Base-by-base conservation (phyloP, 2,329 filamentous ascomycete species). In the Alternaria viburni region DNA sequence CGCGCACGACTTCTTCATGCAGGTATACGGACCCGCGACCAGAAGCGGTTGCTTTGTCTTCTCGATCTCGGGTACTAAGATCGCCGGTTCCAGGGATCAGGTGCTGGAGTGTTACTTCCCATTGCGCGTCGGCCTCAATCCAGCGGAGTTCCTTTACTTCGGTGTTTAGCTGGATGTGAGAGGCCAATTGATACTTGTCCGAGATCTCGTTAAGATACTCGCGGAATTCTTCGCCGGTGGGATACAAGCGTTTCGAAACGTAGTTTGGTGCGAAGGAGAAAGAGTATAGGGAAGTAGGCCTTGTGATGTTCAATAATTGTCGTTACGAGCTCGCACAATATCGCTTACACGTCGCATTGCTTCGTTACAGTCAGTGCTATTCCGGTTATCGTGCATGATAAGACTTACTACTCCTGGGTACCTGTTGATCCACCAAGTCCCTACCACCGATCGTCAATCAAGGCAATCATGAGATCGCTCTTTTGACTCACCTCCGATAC, bases 311-410 rank as follows among this genome's bases (percentile, higher is more conserved):
- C 23, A 50, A 41, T 41, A 17, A 41, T 17, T 4, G 36, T 17
- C 36, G 5, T 41, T 41, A 11, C 2, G 0, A 41, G 36, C 36
- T 5, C n/a, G 15, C 28, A 28, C 15, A 10, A 50, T 17, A 17
- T 50, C 47, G 28, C 47, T n/a, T 50, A 50, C 47, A 50, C 47
- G 15, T 50, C 47, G 47, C 47, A 50, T 50, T 50, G 47, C 47
- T 50, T 25, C 15, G 9, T 28, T 13, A 8, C n/a, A 6, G 47
- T 50, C 17, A 50, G 47, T 50, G 10, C 19, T 50, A 10, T n/a
- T 13, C n/a, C 28, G 25, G 8, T 30, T 10, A 13, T 50, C 25
- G 5, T 30, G 13, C 3, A 28, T 4, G 19, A 30, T 41, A 5
- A 30, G 23, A 50, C 47, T 50, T 50, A 50, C 47, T 21, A 50